Conservation (phyloP, 2,329 filamentous ascomycete genomes). For the Blastomyces gilchristii region DNA sequence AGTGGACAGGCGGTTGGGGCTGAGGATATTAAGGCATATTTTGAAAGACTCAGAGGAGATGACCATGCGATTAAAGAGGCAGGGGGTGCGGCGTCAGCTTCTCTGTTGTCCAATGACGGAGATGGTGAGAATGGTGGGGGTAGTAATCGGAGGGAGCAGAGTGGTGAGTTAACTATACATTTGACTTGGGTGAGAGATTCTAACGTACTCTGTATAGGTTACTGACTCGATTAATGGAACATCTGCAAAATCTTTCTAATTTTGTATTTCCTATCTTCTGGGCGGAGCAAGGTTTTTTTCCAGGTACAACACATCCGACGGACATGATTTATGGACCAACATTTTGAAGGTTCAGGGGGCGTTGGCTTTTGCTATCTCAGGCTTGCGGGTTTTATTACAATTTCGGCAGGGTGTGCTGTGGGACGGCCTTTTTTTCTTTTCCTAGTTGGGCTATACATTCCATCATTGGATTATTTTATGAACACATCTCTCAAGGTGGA, state of each 20-base stretch:
- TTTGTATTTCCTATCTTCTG: not conserved
- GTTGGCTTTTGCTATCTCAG: not conserved
- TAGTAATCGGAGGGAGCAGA: conserved; percentile 37
- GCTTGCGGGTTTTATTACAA: not conserved
- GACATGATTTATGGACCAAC: not conserved
- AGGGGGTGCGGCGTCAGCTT: not conserved
- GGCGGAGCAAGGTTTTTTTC: not conserved
- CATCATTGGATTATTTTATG: not conserved
- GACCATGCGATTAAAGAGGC: conserved; percentile 46
- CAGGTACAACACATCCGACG: not conserved
- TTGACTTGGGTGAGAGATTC: not conserved
- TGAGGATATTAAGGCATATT: conserved; percentile 93
- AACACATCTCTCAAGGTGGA: not conserved
- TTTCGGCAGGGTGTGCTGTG: not conserved
- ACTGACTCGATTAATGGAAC: conserved; percentile 1
- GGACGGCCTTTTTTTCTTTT: not conserved
- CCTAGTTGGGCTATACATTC: not conserved
- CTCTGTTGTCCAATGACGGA: conserved; percentile 21
- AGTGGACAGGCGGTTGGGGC: conserved; percentile 79
- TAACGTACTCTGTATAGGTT: not conserved
- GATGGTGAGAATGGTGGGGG: conserved; percentile 22
- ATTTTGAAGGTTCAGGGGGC: not conserved
- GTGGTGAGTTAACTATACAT: conserved; percentile 28
- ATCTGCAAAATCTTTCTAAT: not conserved
- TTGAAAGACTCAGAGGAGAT: conserved; percentile 87